Conservation (phyloP, 2,329 filamentous ascomycete species). For the Aspergillus arachidicola region DNA sequence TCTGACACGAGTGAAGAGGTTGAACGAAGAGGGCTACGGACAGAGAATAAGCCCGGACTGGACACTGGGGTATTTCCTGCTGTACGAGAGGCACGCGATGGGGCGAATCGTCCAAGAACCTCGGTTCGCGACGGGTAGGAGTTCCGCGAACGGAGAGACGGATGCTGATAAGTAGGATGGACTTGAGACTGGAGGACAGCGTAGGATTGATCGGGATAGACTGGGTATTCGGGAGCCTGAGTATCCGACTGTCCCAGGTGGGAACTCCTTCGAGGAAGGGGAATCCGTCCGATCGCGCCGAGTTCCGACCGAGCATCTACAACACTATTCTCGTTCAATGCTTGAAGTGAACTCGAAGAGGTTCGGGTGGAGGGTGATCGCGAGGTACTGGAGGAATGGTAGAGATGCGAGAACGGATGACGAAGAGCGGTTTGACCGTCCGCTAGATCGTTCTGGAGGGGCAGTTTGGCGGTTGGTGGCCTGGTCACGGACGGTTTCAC, state of each 20-base stretch:
- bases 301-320: slow-evolving; percentile 40
- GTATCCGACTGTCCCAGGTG: slow-evolving; percentile 29
- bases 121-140: slow-evolving; percentile 47
- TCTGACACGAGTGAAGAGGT: slow-evolving; percentile 39
- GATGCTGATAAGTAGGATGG: slow-evolving; percentile 43
- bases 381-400: slow-evolving; percentile 40
- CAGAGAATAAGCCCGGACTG: slow-evolving; percentile 50
- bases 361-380: slow-evolving; percentile 41
- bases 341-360: slow-evolving; percentile 46
- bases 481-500: slow-evolving; percentile 25
- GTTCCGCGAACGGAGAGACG: slow-evolving; percentile 44
- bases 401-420: slow-evolving; percentile 36
- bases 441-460: slow-evolving; percentile 28
- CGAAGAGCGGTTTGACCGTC: slow-evolving; percentile 36
- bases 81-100: slow-evolving; percentile 40
- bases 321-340: slow-evolving; percentile 42
- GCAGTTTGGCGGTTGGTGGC: slow-evolving; percentile 29
- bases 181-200: slow-evolving; percentile 48
- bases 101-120: slow-evolving; percentile 20
- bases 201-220: slow-evolving; percentile 54
- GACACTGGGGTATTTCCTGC: slow-evolving; percentile 52
- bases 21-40: slow-evolving; percentile 32
- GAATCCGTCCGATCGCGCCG: slow-evolving; percentile 24
- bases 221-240: slow-evolving; percentile 40
- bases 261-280: slow-evolving; percentile 31